phyloP scores from a whole-genome alignment of 352 stramenopile species.

The Phytophthora tubulina region DNA sequence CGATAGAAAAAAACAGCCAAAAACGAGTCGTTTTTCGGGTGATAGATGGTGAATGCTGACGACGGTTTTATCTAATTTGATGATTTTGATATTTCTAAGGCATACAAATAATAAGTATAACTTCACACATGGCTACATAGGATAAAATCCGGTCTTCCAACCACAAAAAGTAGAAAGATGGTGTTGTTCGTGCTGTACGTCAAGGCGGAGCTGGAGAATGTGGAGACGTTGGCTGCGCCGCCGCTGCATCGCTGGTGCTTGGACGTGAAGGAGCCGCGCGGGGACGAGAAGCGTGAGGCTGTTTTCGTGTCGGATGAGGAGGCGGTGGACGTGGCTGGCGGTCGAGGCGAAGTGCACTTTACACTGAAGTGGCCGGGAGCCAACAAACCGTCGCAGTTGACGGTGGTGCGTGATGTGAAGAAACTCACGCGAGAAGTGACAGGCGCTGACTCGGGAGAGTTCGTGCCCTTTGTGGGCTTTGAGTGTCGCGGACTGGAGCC shows the following conservation, averaged over 20 bases:
- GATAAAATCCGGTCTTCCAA: not conserved
- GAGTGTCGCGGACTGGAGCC: conserved; percentile 89
- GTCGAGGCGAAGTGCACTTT: conserved; percentile 82
- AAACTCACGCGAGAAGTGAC: conserved; percentile 77
- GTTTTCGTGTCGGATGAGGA: conserved; percentile 89
- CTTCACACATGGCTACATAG: not conserved
- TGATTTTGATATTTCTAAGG: too few species aligned
- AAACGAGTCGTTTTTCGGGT: too few species aligned
- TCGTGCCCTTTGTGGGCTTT: conserved; percentile 87
- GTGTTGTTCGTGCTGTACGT: conserved; percentile 90
- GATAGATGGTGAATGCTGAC: too few species aligned
- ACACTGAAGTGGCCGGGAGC: conserved; percentile 88
- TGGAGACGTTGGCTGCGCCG: conserved; percentile 77
- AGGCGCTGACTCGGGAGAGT: conserved; percentile 73
- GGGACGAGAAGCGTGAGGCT: conserved; percentile 79
- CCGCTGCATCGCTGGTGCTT: conserved; percentile 83
- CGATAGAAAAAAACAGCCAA: too few species aligned
- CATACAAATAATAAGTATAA: too few species aligned
- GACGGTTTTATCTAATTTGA: too few species aligned
- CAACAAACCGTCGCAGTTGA: conserved; percentile 84
- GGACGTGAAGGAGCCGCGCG: conserved; percentile 83
- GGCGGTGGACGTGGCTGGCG: conserved; percentile 73
- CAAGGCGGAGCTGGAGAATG: conserved; percentile 90
- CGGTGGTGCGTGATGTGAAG: conserved; percentile 88
- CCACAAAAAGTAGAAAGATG: conserved; percentile 42